Conservation (phyloP, 2,329 filamentous ascomycete species). For the Coniochaeta ligniaria region DNA sequence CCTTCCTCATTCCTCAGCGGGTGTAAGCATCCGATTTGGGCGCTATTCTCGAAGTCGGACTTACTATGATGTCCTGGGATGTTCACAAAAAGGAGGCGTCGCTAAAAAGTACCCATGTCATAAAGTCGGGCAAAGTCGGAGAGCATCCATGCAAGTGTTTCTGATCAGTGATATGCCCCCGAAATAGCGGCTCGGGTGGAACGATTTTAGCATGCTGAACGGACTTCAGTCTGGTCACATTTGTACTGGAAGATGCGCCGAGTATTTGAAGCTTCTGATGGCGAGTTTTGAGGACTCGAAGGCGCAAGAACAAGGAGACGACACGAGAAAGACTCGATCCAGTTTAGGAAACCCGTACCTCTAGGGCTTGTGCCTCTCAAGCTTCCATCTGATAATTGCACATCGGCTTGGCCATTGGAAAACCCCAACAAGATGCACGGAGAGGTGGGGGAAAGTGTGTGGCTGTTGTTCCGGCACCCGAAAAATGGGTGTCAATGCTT, state of each 20-base stretch:
- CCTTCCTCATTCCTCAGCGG: too few relatives aligned
- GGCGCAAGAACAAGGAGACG: not conserved
- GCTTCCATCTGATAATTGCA: not conserved
- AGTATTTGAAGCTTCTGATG: not conserved
- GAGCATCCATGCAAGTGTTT: constrained; percentile 1
- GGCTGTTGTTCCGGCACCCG: not conserved
- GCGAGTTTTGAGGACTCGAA: not conserved
- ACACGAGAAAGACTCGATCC: not conserved
- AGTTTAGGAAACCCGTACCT: too few relatives aligned
- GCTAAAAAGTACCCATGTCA: not conserved
- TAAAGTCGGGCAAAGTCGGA: not conserved
- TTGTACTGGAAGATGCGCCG: not conserved
- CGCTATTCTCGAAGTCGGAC: not conserved
- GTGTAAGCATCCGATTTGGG: not conserved
- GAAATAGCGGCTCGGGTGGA: not conserved
- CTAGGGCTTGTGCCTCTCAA: too few relatives aligned
- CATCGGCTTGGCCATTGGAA: not conserved
- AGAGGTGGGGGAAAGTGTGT: not conserved
- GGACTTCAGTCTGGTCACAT: not conserved
- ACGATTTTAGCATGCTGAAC: not conserved
- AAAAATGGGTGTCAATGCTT: not conserved
- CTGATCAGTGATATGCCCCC: not conserved
- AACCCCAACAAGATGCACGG: not conserved
- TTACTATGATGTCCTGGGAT: not conserved
- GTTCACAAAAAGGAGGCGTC: not conserved